Conservation (phyloP, 2,329 filamentous ascomycete genomes). For the Raffaelea ambrosiae region DNA sequence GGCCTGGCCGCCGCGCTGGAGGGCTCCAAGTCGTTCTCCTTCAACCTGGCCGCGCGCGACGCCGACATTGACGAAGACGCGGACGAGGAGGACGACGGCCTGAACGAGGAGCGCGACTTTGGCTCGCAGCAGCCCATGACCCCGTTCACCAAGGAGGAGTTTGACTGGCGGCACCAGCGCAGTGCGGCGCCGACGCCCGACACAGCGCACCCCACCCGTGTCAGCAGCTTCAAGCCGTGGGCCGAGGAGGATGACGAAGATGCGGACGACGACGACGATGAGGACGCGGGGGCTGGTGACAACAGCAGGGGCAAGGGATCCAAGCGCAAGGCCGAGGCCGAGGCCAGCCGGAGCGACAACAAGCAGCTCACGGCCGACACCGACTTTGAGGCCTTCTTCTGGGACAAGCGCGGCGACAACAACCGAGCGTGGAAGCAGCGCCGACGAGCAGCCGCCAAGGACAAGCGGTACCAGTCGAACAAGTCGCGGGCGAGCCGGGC, state of each 20-base stretch:
- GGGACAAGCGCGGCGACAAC: slow-evolving; percentile 55
- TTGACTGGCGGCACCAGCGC: slow-evolving; percentile 64
- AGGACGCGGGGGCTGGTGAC: slow-evolving; percentile 15
- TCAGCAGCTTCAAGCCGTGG: slow-evolving; percentile 39
- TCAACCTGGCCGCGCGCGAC: slow-evolving; percentile 38
- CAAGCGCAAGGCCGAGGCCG: slow-evolving; percentile 3
- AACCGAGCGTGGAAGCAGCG: slow-evolving; percentile 60
- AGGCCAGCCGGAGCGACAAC: neutral
- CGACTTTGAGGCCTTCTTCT: slow-evolving; percentile 61
- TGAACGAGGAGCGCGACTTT: slow-evolving; percentile 17
- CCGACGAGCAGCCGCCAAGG: slow-evolving; percentile 54
- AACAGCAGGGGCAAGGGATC: neutral
- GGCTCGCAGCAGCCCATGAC: slow-evolving; percentile 54
- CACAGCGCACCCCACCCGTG: slow-evolving; percentile 65
- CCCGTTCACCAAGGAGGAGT: slow-evolving; percentile 71
- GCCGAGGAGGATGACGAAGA: slow-evolving; percentile 26
- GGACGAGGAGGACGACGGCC: slow-evolving; percentile 10
- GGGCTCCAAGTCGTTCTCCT: no score
- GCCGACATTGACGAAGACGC: slow-evolving; percentile 32
- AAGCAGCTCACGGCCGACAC: slow-evolving; percentile 20
- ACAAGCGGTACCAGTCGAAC: slow-evolving; percentile 59
- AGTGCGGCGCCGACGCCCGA: slow-evolving; percentile 94
- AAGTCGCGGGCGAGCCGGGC: slow-evolving; percentile 33
- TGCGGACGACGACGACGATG: slow-evolving; percentile 21
- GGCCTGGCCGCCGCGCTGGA: slow-evolving; percentile 22